Evolutionary conservation across 2,329 filamentous ascomycete species (phyloP).

Genomic region (Penicillium palitans): DNA sequence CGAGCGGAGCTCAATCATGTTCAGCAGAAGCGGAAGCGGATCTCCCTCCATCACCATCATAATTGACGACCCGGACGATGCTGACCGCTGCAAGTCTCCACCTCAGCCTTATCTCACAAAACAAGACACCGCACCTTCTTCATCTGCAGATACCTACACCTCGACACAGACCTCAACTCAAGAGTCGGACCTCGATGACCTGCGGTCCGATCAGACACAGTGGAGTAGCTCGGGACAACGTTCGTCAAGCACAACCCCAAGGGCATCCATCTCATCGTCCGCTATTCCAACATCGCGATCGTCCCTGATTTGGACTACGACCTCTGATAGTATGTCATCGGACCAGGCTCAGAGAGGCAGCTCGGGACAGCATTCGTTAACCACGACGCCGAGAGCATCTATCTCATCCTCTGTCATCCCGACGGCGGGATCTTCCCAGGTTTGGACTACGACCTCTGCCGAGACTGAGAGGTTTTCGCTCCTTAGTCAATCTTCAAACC

Average conservation of each 20-base stretch:
- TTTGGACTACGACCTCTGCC: conserved; percentile 13
- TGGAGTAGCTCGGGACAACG: background rate
- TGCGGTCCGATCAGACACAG: background rate
- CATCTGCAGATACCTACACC: background rate
- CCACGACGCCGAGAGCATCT: conserved; percentile 2
- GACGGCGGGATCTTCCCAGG: conserved; percentile 14
- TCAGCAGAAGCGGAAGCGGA: conserved; percentile 26
- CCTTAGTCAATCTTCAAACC: background rate
- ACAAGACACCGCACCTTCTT: conserved; percentile 1
- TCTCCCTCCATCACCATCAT: conserved; percentile 28
- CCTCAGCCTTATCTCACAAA: conserved; percentile 5
- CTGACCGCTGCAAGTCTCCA: background rate
- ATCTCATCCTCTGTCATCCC: background rate
- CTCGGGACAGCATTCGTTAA: conserved; percentile 5
- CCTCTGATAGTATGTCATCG: background rate
- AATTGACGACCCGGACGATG: conserved; percentile 13
- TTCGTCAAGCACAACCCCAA: conserved; percentile 5
- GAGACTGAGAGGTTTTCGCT: conserved; percentile 1
- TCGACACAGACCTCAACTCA: conserved; percentile 11
- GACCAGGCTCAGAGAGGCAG: background rate
- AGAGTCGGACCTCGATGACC: background rate
- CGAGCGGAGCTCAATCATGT: conserved; percentile 33
- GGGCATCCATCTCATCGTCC: conserved; percentile 5
- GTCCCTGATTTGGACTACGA: conserved; percentile 17
- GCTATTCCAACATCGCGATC: conserved; percentile 8